Percentiles rank a stretch among this genome's conserved stretches.
Conservation (phyloP, 2,329 filamentous ascomycete species). For the Exophiala viscosa region DNA sequence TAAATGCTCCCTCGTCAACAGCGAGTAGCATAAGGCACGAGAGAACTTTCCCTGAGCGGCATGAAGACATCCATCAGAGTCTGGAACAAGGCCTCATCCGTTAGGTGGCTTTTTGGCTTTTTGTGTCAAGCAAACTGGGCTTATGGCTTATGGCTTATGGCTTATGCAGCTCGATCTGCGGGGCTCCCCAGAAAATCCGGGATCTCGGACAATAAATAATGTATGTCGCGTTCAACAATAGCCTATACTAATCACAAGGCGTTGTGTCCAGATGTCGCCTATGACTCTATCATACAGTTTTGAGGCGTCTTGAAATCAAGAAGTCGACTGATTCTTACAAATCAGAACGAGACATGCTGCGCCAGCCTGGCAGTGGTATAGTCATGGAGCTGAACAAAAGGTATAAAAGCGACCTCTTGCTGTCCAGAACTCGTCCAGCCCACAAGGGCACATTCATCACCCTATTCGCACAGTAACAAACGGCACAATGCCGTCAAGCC, state of each 20-base stretch:
- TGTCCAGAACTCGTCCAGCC: neutral
- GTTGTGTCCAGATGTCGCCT: neutral
- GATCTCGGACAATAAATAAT: neutral
- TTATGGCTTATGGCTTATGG: constrained; percentile 1
- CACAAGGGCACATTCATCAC: neutral
- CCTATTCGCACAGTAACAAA: too few relatives aligned
- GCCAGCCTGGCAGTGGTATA: neutral
- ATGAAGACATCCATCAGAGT: too few relatives aligned
- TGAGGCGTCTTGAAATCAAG: neutral
- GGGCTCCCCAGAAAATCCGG: neutral
- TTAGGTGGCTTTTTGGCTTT: too few relatives aligned
- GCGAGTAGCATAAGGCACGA: too few relatives aligned
- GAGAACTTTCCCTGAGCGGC: too few relatives aligned
- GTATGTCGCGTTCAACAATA: neutral
- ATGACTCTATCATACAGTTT: neutral
- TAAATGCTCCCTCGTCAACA: too few relatives aligned
- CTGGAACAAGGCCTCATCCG: too few relatives aligned
- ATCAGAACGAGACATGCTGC: neutral
- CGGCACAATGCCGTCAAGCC: constrained; percentile 4
- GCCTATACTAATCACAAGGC: neutral
- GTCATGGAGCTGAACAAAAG: neutral
- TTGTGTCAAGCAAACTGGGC: neutral
- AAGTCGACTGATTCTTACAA: neutral
- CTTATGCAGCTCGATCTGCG: neutral
- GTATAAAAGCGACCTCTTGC: neutral